Evolutionary conservation across 2,329 filamentous ascomycete species (phyloP).

Genomic region (Orbilia oligospora): DNA sequence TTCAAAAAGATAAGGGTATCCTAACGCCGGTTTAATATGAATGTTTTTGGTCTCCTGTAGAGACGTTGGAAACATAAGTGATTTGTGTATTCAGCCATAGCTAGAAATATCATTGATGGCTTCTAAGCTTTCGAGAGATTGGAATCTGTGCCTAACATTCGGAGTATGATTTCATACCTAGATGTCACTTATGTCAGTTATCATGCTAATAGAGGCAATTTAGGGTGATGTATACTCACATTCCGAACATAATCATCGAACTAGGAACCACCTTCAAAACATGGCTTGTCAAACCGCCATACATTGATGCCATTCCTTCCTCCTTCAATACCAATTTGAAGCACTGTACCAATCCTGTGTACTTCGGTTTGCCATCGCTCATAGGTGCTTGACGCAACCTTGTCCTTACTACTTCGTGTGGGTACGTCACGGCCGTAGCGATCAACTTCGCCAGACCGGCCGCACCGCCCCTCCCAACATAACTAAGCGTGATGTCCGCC

Average conservation of each 20-base stretch:
- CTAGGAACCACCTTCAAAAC: constrained; percentile 90
- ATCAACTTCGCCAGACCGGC: constrained; percentile 89
- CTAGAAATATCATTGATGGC: neutral
- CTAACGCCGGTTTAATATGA: constrained; percentile 55
- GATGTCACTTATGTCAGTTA: neutral
- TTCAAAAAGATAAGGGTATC: constrained; percentile 41
- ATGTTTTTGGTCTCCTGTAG: constrained; percentile 20
- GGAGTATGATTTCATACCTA: constrained; percentile 59
- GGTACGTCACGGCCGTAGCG: constrained; percentile 87
- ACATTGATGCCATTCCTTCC: constrained; percentile 86
- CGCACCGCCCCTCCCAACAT: constrained; percentile 82
- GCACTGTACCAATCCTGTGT: constrained; percentile 89
- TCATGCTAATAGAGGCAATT: neutral
- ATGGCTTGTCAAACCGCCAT: constrained; percentile 92
- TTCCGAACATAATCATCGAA: constrained; percentile 96
- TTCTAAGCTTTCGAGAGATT: constrained; percentile 44
- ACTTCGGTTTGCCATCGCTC: constrained; percentile 80
- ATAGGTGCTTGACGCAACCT: constrained; percentile 86
- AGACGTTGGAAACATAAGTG: constrained; percentile 11
- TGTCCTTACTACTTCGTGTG: constrained; percentile 86
- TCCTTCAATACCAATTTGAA: constrained; percentile 90
- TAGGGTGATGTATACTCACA: constrained; percentile 70
- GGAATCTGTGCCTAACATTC: constrained; percentile 56
- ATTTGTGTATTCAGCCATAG: constrained; percentile 23
- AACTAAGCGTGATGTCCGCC: constrained; percentile 82